phyloP scores from a whole-genome alignment of 176 grass and related monocot genomes.

The Avena insularis region DNA sequence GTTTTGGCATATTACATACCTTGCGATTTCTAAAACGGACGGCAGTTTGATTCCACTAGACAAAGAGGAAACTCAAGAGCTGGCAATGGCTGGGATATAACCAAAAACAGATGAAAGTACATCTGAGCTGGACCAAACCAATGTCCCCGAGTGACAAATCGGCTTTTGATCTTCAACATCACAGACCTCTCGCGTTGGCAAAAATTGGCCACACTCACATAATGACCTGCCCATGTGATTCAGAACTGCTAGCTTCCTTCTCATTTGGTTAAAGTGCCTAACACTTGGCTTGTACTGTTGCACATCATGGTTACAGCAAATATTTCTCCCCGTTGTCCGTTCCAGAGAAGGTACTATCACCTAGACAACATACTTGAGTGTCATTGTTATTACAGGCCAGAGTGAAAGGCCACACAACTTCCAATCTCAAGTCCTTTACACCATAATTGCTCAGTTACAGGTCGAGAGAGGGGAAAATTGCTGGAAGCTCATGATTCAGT shows the following conservation, averaged over 20 bases:
- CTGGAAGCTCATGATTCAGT: conserved; percentile 36
- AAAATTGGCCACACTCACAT: conserved; percentile 21
- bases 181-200: conserved; percentile 27
- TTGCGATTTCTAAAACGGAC: conserved; percentile 15
- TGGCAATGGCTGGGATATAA: conserved; percentile 36
- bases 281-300: conserved; percentile 47
- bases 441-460: conserved; percentile 41
- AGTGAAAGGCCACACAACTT: conserved; percentile 23
- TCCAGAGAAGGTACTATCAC: conserved; percentile 56
- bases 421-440: conserved; percentile 33
- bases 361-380: conserved; percentile 63
- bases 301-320: conserved; percentile 67
- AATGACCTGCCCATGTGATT: conserved; percentile 38
- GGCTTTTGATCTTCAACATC: conserved; percentile 31
- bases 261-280: conserved; percentile 61
- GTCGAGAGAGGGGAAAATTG: conserved; percentile 29
- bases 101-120: conserved; percentile 37
- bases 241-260: conserved; percentile 59
- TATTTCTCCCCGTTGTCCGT: conserved; percentile 59
- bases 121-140: conserved; percentile 41
- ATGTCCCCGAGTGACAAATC: conserved; percentile 40
- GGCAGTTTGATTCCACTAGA: conserved; percentile 37
- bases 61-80: conserved; percentile 37
- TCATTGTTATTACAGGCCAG: conserved; percentile 38
- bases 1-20: neutral